These are phyloP conservation scores for Arabidopsis arenosa DNA, from an alignment of 345 rosid species.

Conservation along the genomic window DNA sequence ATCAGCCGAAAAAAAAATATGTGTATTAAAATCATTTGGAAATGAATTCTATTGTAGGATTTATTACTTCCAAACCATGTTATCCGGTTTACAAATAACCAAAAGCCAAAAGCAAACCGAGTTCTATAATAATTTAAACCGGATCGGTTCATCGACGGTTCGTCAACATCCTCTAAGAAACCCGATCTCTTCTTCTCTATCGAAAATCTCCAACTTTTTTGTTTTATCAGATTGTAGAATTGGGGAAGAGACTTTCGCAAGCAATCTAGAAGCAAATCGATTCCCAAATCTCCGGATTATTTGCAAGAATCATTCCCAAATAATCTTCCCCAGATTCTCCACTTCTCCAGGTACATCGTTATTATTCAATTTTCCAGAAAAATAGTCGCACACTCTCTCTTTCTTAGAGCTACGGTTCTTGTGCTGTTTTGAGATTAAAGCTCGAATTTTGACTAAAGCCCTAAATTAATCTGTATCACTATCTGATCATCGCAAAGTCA, in stretches of 20 bases:
- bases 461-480: neutral
- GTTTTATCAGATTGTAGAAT: slow-evolving; percentile 1
- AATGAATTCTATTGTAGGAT: neutral
- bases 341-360: slow-evolving; percentile 36
- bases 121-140: neutral
- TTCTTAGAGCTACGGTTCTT: neutral
- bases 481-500: slow-evolving; percentile 11
- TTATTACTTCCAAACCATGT: neutral
- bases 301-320: neutral
- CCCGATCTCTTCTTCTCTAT: slow-evolving; percentile 18
- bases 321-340: slow-evolving; percentile 25
- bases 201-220: neutral
- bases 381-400: slow-evolving; percentile 11
- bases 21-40: neutral
- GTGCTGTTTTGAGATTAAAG: slow-evolving; percentile 7
- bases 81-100: slow-evolving; percentile 6
- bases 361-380: slow-evolving; percentile 3
- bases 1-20: too few species aligned
- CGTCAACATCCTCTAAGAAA: slow-evolving; percentile 5
- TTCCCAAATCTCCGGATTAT: neutral
- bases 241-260: slow-evolving; percentile 32
- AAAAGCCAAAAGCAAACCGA: neutral
- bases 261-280: slow-evolving; percentile 38
- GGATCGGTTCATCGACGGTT: slow-evolving; percentile 28
- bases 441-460: slow-evolving; percentile 10